Base-by-base conservation (phyloP, 2,329 filamentous ascomycete species). In the Neopestalotiopsis rosae region DNA sequence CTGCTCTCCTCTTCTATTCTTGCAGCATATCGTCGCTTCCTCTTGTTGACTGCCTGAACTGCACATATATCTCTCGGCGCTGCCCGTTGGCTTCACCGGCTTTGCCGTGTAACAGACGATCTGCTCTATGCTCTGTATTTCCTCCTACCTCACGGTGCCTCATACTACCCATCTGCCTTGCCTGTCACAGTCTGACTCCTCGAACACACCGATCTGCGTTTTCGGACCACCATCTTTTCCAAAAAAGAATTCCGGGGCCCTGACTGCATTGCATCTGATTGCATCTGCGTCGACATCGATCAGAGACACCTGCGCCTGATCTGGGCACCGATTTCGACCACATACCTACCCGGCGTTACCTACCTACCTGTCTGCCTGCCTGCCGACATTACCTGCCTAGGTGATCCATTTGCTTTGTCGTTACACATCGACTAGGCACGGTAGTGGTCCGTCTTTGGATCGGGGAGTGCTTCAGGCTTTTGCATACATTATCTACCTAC, bases 201-300 rank as follows among this genome's bases (percentile, higher is more conserved):
- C 56, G n/a, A 30, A 14, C 42, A 49, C 64, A 59, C 64, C 49
- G 14, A 20, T 57, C 56, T 68, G 24, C 42, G 52, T 45, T 61
- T 69, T 24, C 40, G 63, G 69, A 61, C 57, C 28, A 28, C 63
- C 34, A 38, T 13, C 49, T n/a, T 61, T 69, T 61, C 72, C 67
- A 65, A 72, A 69, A 67, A 59, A 66, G 62, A 68, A 69, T 72
- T 72, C 72, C 70, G 68, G 69, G 62, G 71, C 72, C 74, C 74
- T 68, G 69, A 72, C 70, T 69, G 65, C 69, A 72, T 74, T 77
- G 75, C 73, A 75, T 72, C 28, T 28, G 61, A 68, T 62, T 72
- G 73, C 74, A 71, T 70, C 73, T 71, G 45, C 34, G 52, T 24
- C 63, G 63, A 30, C 63, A 66, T 66, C 63, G 63, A 56, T 57